These are phyloP conservation scores for Calonectria pteridis DNA, from an alignment of 2,329 filamentous ascomycete genomes.

Conservation along the genomic window DNA sequence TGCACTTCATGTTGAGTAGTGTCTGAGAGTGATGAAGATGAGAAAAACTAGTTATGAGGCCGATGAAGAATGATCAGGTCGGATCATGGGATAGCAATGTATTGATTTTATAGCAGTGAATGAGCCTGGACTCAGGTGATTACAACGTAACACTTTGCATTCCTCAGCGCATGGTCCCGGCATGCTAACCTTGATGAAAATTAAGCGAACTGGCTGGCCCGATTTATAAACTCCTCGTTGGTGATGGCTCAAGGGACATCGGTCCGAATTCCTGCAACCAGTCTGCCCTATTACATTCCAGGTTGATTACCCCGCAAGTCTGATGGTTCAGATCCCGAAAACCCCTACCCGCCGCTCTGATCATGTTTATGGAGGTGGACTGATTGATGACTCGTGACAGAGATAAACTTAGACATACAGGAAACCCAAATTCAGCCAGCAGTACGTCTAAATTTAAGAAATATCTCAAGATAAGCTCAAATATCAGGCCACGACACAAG, in stretches of 20 bases:
- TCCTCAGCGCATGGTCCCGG: background rate
- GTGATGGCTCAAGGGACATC: background rate
- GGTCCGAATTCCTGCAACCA: background rate
- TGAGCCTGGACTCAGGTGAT: background rate
- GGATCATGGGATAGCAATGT: background rate
- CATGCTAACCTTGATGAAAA: background rate
- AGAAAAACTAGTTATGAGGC: background rate
- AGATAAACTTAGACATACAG: background rate
- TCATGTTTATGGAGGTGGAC: background rate
- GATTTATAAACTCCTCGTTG: conserved; percentile 1
- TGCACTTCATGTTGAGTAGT: background rate
- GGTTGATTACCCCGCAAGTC: background rate
- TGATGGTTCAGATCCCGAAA: background rate
- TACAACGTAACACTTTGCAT: background rate
- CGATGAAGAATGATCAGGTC: too few species aligned
- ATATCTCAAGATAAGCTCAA: background rate
- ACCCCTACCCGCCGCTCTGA: background rate
- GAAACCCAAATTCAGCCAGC: background rate
- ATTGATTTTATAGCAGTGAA: background rate
- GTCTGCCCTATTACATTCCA: background rate
- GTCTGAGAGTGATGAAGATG: background rate
- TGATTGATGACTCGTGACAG: background rate
- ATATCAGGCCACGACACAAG: too few species aligned
- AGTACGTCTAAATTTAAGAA: background rate
- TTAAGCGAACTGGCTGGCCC: background rate